These are phyloP conservation scores for Phylloporus sp. DNA, from an alignment of 768 basidiomycete species.

Conservation along the genomic window DNA sequence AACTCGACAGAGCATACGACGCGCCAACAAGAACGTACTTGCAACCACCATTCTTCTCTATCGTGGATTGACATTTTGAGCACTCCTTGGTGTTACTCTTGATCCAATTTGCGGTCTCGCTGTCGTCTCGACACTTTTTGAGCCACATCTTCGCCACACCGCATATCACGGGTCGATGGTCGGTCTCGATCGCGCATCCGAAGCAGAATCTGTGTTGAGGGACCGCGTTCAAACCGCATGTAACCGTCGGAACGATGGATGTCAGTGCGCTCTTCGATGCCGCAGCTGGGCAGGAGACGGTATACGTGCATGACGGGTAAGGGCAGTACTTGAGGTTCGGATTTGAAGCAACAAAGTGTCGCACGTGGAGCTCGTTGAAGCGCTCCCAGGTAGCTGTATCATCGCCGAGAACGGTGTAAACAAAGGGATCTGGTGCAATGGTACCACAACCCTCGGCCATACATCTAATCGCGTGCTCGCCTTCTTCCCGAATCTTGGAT, in stretches of 20 bases:
- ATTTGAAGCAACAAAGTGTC: slow-evolving; percentile 86
- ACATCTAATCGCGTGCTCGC: slow-evolving; percentile 66
- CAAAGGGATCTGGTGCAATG: slow-evolving; percentile 59
- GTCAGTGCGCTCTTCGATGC: slow-evolving; percentile 69
- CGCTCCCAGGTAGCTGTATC: slow-evolving; percentile 54
- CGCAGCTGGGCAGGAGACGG: slow-evolving; percentile 85
- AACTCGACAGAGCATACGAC: slow-evolving; percentile 54
- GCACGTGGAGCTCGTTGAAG: slow-evolving; percentile 82
- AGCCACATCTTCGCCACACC: slow-evolving; percentile 87
- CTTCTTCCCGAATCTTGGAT: slow-evolving; percentile 80
- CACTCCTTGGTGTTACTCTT: slow-evolving; percentile 99
- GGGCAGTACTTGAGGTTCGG: slow-evolving; percentile 89
- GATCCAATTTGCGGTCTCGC: slow-evolving; percentile 99
- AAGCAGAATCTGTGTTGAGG: slow-evolving; percentile 84
- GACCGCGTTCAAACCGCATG: slow-evolving; percentile 63
- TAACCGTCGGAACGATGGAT: slow-evolving; percentile 82
- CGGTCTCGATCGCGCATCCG: slow-evolving; percentile 82
- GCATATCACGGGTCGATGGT: slow-evolving; percentile 92
- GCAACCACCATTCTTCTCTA: slow-evolving; percentile 99
- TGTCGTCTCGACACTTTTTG: slow-evolving; percentile 96
- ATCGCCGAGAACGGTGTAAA: slow-evolving; percentile 52
- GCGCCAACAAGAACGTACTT: slow-evolving; percentile 77
- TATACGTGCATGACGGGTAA: slow-evolving; percentile 88
- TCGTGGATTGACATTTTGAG: slow-evolving; percentile 91
- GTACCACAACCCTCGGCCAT: slow-evolving; percentile 76